Percentiles rank a stretch among this genome's conserved stretches.
phyloP scores from a whole-genome alignment of 768 basidiomycete genomes.

The Tephrocybe sp. region DNA sequence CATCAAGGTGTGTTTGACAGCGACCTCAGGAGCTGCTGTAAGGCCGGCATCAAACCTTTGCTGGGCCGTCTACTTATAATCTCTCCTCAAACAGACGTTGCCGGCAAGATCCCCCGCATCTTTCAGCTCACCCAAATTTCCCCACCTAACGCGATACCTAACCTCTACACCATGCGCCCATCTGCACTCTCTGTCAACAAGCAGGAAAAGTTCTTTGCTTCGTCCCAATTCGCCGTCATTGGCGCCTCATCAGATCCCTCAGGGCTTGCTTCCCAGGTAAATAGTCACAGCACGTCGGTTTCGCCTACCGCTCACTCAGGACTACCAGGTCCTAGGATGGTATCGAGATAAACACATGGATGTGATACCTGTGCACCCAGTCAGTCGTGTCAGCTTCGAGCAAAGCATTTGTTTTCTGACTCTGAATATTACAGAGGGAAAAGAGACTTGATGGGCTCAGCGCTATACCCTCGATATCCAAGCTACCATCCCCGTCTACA shows the following conservation, averaged over 20 bases:
- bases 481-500: slow-evolving; percentile 18
- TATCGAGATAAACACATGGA: slow-evolving; percentile 19
- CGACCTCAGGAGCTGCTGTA: slow-evolving; percentile 2
- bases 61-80: slow-evolving; percentile 1
- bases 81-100: neutral
- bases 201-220: slow-evolving; percentile 18
- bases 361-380: slow-evolving; percentile 19
- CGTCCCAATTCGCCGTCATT: slow-evolving; percentile 20
- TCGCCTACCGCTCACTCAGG: neutral
- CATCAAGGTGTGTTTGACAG: slow-evolving; percentile 14
- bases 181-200: slow-evolving; percentile 4
- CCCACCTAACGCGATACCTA: neutral
- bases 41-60: slow-evolving; percentile 13
- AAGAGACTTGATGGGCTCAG: slow-evolving; percentile 14
- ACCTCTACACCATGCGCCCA: neutral
- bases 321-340: slow-evolving; percentile 17
- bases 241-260: slow-evolving; percentile 19
- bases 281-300: neutral
- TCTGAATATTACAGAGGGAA: slow-evolving; percentile 3
- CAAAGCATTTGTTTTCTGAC: neutral
- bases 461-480: slow-evolving; percentile 18
- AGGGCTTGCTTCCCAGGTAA: slow-evolving; percentile 16
- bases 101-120: neutral
- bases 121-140: neutral
- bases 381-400: slow-evolving; percentile 1